Conservation (phyloP, 345 rosid genomes). For the Boechera stricta region DNA sequence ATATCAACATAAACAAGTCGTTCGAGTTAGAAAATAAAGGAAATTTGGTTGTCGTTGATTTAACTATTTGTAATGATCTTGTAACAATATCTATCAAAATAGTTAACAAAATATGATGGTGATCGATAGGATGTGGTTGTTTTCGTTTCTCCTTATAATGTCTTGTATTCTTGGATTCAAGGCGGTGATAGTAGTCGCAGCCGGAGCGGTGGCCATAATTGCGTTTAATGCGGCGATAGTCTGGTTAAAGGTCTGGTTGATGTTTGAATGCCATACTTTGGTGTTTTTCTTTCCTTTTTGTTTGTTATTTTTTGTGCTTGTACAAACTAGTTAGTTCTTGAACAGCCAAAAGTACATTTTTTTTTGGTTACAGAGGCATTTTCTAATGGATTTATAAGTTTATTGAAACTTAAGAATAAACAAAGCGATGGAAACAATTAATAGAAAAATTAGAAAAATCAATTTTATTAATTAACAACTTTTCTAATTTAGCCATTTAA, state of each 20-base stretch:
- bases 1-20: conserved; percentile 13
- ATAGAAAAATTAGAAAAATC: background rate
- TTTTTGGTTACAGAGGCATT: background rate
- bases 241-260: conserved; percentile 27
- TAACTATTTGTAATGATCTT: background rate
- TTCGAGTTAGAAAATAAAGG: background rate
- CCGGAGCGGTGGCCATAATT: conserved; percentile 5
- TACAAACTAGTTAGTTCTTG: background rate
- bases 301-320: conserved; percentile 8
- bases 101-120: conserved; percentile 3
- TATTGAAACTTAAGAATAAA: background rate
- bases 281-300: conserved; percentile 28
- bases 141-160: conserved; percentile 8
- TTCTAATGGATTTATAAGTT: background rate
- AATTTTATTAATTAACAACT: background rate
- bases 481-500: background rate
- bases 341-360: background rate
- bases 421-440: background rate
- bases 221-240: conserved; percentile 24
- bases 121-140: conserved; percentile 6
- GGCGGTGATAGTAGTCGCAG: conserved; percentile 13
- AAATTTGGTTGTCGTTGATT: conserved; percentile 5
- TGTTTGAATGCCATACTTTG: conserved; percentile 21
- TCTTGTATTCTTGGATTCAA: conserved; percentile 36
- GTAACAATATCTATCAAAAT: background rate